A percentile compares a stretch with the other conserved stretches of the same genome.
Conservation (phyloP, 2,329 filamentous ascomycete genomes). For the Colletotrichum sidae region DNA sequence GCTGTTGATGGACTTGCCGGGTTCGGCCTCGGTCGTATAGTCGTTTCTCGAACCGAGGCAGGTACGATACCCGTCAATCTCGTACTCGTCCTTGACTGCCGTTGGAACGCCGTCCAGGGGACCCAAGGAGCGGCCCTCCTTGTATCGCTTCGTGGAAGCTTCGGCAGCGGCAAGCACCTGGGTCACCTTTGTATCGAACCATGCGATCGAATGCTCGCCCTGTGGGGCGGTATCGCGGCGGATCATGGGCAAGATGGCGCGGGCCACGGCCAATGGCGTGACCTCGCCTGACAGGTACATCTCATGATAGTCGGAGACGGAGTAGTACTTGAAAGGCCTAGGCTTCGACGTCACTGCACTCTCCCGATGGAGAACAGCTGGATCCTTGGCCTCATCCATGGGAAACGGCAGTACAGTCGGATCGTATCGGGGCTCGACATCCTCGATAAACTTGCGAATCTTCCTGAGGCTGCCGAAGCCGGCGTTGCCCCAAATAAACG, state of each 20-base stretch:
- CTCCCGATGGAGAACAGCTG: slow-evolving; percentile 33
- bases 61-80: slow-evolving; percentile 78
- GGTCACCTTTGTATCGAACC: slow-evolving; percentile 56
- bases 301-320: slow-evolving; percentile 56
- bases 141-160: slow-evolving; percentile 59
- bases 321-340: slow-evolving; percentile 44
- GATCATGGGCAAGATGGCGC: slow-evolving; percentile 59
- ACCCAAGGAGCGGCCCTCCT: slow-evolving; percentile 68
- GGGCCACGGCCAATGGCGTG: slow-evolving; percentile 58
- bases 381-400: slow-evolving; percentile 57
- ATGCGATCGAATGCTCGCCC: slow-evolving; percentile 56
- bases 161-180: slow-evolving; percentile 55
- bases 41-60: slow-evolving; percentile 72
- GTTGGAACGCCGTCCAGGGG: slow-evolving; percentile 79
- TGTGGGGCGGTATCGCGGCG: slow-evolving; percentile 50
- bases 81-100: slow-evolving; percentile 81
- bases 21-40: slow-evolving; percentile 60
- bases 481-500: slow-evolving; percentile 71
- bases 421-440: slow-evolving; percentile 60
- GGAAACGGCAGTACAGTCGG: slow-evolving; percentile 57
- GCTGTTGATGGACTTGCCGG: slow-evolving; percentile 61
- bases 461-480: slow-evolving; percentile 70
- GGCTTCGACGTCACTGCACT: slow-evolving; percentile 27
- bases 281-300: slow-evolving; percentile 58
- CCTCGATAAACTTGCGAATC: slow-evolving; percentile 62